These are phyloP conservation scores for Ophiorrhiza pumila DNA, from an alignment of 257 asterid species.

Conservation along the genomic window DNA sequence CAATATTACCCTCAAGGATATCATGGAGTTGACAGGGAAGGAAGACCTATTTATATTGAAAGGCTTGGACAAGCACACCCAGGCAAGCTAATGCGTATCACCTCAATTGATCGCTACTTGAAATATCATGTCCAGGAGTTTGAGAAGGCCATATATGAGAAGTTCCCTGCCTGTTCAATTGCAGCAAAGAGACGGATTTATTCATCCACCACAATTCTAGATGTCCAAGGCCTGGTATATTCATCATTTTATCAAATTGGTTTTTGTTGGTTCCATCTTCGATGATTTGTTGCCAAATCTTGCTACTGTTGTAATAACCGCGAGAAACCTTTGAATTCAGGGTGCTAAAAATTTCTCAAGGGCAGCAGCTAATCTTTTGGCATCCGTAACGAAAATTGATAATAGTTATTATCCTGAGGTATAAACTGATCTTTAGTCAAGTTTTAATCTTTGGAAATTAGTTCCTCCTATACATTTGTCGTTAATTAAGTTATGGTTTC, in stretches of 20 bases:
- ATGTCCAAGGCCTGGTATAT: conserved; percentile 94
- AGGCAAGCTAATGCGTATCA: conserved; percentile 64
- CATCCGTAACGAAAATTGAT: conserved; percentile 81
- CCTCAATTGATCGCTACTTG: conserved; percentile 74
- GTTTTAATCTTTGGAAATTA: conserved; percentile 8
- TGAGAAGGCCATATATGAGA: conserved; percentile 78
- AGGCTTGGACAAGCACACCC: conserved; percentile 92
- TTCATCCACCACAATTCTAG: conserved; percentile 83
- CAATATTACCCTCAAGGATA: conserved; percentile 95
- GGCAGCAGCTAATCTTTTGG: conserved; percentile 68
- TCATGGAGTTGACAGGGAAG: conserved; percentile 97
- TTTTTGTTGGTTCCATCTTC: conserved; percentile 1
- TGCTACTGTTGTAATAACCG: background rate
- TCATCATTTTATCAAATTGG: conserved; percentile 17
- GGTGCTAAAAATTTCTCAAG: conserved; percentile 77
- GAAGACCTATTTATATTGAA: conserved; percentile 95
- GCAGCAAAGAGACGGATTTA: conserved; percentile 80
- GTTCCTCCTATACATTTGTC: background rate
- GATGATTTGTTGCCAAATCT: conserved; percentile 7
- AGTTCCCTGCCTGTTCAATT: conserved; percentile 91
- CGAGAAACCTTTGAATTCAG: conserved; percentile 37
- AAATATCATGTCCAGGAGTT: conserved; percentile 95
- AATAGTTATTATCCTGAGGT: conserved; percentile 91
- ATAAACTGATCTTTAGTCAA: conserved; percentile 18
- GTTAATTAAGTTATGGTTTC: background rate